Conservation (phyloP, 176 grass and related monocot genomes). For the Avena sativa region DNA sequence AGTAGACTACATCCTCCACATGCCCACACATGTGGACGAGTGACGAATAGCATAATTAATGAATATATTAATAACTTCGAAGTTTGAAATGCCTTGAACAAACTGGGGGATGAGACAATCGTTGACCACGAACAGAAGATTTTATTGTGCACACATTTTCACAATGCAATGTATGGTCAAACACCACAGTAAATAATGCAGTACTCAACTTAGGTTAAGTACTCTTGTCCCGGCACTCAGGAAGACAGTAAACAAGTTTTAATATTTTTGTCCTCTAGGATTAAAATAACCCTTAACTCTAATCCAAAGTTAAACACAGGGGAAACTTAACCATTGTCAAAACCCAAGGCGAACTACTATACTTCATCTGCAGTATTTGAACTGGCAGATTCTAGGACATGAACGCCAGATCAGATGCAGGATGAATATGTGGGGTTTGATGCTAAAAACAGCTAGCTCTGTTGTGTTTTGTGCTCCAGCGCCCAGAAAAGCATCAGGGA, state of each 20-base stretch:
- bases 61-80: constrained; percentile 30
- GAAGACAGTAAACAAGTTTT: constrained; percentile 7
- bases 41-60: background rate
- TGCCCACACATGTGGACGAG: background rate
- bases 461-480: constrained; percentile 39
- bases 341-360: constrained; percentile 14
- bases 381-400: constrained; percentile 37
- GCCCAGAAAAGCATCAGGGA: constrained; percentile 46
- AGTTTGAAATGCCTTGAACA: constrained; percentile 41
- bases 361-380: constrained; percentile 21
- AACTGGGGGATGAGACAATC: constrained; percentile 24
- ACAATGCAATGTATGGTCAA: constrained; percentile 38
- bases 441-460: constrained; percentile 27
- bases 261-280: background rate
- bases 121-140: constrained; percentile 20
- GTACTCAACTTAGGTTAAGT: background rate
- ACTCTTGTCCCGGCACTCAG: constrained; percentile 12
- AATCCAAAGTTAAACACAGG: constrained; percentile 26
- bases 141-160: constrained; percentile 12
- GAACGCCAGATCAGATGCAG: background rate
- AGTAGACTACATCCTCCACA: constrained; percentile 32
- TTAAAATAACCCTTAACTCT: background rate
- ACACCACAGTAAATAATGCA: constrained; percentile 20
- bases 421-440: constrained; percentile 31
- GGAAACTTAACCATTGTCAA: background rate